These are phyloP conservation scores for Mercurialis annua DNA, from an alignment of 345 rosid species.

Conservation along the genomic window DNA sequence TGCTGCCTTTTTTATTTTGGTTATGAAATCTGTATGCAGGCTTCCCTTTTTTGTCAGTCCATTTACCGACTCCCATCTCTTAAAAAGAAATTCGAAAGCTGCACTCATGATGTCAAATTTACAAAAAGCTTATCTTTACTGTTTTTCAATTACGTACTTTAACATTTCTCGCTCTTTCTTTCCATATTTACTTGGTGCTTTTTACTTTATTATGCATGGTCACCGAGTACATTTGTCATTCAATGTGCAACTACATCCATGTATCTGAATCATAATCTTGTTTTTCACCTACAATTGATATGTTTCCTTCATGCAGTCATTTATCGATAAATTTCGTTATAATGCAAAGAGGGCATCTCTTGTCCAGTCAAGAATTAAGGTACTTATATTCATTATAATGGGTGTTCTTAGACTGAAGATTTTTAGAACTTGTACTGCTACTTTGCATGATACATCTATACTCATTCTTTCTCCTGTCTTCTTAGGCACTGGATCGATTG, in stretches of 20 bases:
- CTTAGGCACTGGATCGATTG: conserved; percentile 87
- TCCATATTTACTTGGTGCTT: background rate
- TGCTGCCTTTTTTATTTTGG: background rate
- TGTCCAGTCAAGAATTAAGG: conserved; percentile 99
- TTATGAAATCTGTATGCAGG: background rate
- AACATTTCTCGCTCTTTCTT: background rate
- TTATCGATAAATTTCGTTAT: conserved; percentile 96
- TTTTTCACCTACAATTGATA: conserved; percentile 17
- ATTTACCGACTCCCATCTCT: background rate
- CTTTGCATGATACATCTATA: background rate
- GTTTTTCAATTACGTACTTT: background rate
- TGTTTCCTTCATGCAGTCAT: conserved; percentile 53
- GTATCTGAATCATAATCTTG: conserved; percentile 9
- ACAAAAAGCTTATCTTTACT: background rate
- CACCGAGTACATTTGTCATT: background rate
- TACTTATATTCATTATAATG: conserved; percentile 21
- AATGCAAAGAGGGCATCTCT: conserved; percentile 99
- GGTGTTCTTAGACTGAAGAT: conserved; percentile 11
- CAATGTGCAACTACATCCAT: background rate
- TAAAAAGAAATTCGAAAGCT: background rate
- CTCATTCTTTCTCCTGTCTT: conserved; percentile 21
- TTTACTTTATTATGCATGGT: background rate
- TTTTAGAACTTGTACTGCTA: background rate
- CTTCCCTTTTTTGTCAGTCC: background rate
- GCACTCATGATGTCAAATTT: background rate